Evolutionary conservation across 352 stramenopile species (phyloP), one percentile per base, ranked within the genome.

Genomic region (Vaucheria bursata): DNA sequence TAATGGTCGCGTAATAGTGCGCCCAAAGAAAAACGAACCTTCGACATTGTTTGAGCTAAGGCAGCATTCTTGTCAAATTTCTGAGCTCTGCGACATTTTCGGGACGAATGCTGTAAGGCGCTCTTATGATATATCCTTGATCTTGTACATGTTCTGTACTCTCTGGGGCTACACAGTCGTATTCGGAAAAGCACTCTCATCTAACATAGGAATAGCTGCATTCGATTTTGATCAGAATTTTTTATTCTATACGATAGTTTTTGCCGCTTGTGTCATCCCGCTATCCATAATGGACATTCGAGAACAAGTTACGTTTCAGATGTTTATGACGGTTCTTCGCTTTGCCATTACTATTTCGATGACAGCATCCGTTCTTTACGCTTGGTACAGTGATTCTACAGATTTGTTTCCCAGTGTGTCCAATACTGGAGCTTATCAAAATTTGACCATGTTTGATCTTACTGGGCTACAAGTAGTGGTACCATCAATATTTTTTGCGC

Each of bases 21-120:
- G 53, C 53, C 31, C 53, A 34, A 31, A 37, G 53, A 18, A 18
- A 25, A 18, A 18, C 12, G 12, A 25, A 25, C 12, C 45, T 18
- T 59, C 45, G 45, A 59, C 45, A 25, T 25, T 59, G 45, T 68
- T 68, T 68, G 53, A 68, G 53, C 76, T 81, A 34, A 71, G 76
- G 68, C 37, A 36, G 1, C 76, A 81, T 64, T 70, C 76, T 4
- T 81, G 71, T 49, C 76, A 81, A 71, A 66, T 81, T 38, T 49
- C 76, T n/a, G 76, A 81, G 69, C 74, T 81, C 70, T 81, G 76
- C 70, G 76, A 81, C 4, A 29, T 81, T 18, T 81, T 81, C 34
- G 76, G 76, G 32, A 71, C 70, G 8, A 40, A 35, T 39, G 72
- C 3, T 8, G 32, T 81, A 0, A 70, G 75, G 76, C 53, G 53